These are phyloP conservation scores for Cicer pinnatifidum DNA, from an alignment of 306 rosid species.

Conservation along the genomic window DNA sequence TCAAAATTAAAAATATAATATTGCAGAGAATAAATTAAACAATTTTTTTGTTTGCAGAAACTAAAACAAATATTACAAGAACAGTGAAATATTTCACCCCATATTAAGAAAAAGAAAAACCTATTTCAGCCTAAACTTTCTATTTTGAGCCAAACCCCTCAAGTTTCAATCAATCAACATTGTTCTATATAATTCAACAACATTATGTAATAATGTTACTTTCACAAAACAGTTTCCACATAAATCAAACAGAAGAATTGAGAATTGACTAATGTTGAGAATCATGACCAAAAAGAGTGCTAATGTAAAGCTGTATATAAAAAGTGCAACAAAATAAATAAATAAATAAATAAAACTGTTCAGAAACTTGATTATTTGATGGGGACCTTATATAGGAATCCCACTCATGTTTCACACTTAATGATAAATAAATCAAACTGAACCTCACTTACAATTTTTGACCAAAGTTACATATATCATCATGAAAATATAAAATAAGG, in stretches of 20 bases:
- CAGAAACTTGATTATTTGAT: constrained; percentile 62
- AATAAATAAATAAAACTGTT: constrained; percentile 49
- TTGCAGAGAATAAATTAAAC: too few species aligned
- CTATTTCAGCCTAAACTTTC: constrained; percentile 2
- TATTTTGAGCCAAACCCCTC: constrained; percentile 39
- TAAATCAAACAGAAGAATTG: background rate
- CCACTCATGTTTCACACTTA: constrained; percentile 73
- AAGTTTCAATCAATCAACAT: constrained; percentile 35
- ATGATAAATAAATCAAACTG: constrained; percentile 54
- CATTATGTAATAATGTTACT: constrained; percentile 7
- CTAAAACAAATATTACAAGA: too few species aligned
- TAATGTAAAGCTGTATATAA: constrained; percentile 45
- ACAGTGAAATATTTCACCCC: too few species aligned
- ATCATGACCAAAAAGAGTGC: constrained; percentile 30
- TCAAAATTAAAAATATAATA: too few species aligned
- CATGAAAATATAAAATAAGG: constrained; percentile 36
- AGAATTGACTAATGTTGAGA: constrained; percentile 44
- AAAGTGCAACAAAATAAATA: constrained; percentile 43
- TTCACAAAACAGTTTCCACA: constrained; percentile 35
- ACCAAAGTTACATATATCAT: constrained; percentile 62
- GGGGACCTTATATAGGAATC: constrained; percentile 62
- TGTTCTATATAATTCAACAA: background rate
- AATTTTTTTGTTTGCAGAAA: too few species aligned
- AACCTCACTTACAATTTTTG: constrained; percentile 65
- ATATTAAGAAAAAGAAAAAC: too few species aligned